Conservation (phyloP, 1,284 basidiomycete genomes). For the Malassezia cuniculi region DNA sequence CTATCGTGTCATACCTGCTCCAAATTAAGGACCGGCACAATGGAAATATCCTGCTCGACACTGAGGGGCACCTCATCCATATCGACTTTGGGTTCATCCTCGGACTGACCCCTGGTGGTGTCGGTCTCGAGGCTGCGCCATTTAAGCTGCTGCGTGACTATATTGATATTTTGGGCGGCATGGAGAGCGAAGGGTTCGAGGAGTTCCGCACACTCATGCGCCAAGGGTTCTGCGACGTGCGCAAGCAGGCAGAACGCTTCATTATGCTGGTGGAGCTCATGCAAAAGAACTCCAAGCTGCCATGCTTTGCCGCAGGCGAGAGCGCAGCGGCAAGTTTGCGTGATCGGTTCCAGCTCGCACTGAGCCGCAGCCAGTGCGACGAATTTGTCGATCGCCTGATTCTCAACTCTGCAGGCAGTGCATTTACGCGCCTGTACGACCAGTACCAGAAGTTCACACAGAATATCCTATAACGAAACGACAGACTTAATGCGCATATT, state of each 20-base stretch:
- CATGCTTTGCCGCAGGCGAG: slow-evolving; percentile 83
- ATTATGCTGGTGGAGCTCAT: slow-evolving; percentile 90
- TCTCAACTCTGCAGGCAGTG: slow-evolving; percentile 30
- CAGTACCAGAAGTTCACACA: slow-evolving; percentile 39
- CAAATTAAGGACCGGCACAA: slow-evolving; percentile 99
- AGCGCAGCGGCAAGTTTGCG: slow-evolving; percentile 71
- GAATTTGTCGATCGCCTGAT: slow-evolving; percentile 57
- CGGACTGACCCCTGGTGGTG: slow-evolving; percentile 69
- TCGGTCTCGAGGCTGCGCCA: slow-evolving; percentile 95
- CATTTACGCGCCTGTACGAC: slow-evolving; percentile 44
- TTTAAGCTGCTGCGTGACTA: slow-evolving; percentile 96
- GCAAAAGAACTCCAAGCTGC: slow-evolving; percentile 75
- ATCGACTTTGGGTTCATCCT: slow-evolving; percentile 99
- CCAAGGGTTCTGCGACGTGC: slow-evolving; percentile 79
- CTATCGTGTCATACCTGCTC: slow-evolving; percentile 81
- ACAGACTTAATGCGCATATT: slow-evolving; percentile 34
- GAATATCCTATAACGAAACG: slow-evolving; percentile 23
- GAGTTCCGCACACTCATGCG: slow-evolving; percentile 81
- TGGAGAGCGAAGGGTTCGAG: slow-evolving; percentile 61
- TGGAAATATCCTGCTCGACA: slow-evolving; percentile 90
- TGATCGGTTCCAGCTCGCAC: slow-evolving; percentile 81
- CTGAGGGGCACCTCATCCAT: slow-evolving; percentile 78
- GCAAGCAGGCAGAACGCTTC: slow-evolving; percentile 93
- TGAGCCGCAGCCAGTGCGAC: slow-evolving; percentile 73
- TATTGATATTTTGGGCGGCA: slow-evolving; percentile 85